phyloP scores from a whole-genome alignment of 2,329 filamentous ascomycete species.

The Apiospora hydei region DNA sequence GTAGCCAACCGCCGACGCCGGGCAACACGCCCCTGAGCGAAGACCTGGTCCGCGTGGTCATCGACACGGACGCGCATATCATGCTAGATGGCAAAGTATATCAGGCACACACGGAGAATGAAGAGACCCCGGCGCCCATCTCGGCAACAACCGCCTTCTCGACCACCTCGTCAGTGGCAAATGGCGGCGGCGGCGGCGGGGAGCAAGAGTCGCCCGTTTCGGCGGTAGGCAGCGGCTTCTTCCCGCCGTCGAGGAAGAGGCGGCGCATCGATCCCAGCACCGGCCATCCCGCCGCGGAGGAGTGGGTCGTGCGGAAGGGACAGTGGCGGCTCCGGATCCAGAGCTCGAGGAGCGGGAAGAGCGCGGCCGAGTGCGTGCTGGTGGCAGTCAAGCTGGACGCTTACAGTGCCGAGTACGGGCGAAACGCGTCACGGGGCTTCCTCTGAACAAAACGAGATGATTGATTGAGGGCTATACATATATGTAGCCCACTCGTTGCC shows the following conservation, averaged over 20 bases:
- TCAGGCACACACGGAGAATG: slow-evolving; percentile 39
- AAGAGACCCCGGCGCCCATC: slow-evolving; percentile 29
- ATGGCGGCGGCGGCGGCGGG: slow-evolving; percentile 39
- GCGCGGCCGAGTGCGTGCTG: slow-evolving; percentile 73
- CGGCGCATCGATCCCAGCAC: slow-evolving; percentile 48
- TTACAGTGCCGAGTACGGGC: slow-evolving; percentile 67
- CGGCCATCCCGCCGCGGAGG: slow-evolving; percentile 41
- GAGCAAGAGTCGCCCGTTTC: slow-evolving; percentile 44
- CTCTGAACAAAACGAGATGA: slow-evolving; percentile 44
- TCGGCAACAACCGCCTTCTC: slow-evolving; percentile 38
- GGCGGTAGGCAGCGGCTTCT: slow-evolving; percentile 38
- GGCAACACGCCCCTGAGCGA: slow-evolving; percentile 75
- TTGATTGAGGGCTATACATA: neutral
- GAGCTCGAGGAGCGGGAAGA: slow-evolving; percentile 54
- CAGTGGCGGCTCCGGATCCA: slow-evolving; percentile 78
- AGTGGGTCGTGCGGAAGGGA: slow-evolving; percentile 72
- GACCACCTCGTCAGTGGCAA: slow-evolving; percentile 42
- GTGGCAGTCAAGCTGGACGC: slow-evolving; percentile 80
- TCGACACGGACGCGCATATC: slow-evolving; percentile 68
- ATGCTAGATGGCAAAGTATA: slow-evolving; percentile 63
- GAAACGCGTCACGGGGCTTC: slow-evolving; percentile 73
- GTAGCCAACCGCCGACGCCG: slow-evolving; percentile 68
- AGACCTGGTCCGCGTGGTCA: slow-evolving; percentile 69
- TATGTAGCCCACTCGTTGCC: too few species aligned
- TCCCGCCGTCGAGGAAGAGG: slow-evolving; percentile 52